Evolutionary conservation across 805 yeast genomes (phyloP).

Genomic region (Groenewaldozyma tartarivorans): DNA sequence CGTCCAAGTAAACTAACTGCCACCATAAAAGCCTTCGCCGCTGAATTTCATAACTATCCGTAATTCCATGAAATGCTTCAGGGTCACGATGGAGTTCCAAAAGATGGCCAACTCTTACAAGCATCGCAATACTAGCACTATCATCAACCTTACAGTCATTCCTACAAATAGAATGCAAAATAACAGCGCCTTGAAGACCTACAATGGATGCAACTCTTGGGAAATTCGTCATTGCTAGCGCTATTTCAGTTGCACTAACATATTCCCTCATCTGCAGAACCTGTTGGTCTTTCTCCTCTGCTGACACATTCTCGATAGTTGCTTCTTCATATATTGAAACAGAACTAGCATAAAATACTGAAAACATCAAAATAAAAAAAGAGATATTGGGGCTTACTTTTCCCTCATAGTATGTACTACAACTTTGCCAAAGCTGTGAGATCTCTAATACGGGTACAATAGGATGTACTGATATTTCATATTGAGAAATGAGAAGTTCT

Average conservation of each 20-base stretch:
- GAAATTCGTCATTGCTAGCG: constrained; percentile 7
- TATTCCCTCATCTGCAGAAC: constrained; percentile 3
- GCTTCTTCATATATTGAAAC: constrained; percentile 9
- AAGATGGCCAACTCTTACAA: constrained; percentile 8
- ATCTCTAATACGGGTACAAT: constrained; percentile 8
- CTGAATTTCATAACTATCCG: constrained; percentile 2
- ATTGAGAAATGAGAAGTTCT: constrained; percentile 7
- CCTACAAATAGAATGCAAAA: constrained; percentile 8
- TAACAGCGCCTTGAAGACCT: constrained; percentile 6
- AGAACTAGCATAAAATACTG: constrained; percentile 7
- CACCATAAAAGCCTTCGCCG: constrained; percentile 9
- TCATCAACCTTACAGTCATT: constrained; percentile 10
- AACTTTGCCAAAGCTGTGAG: too few species aligned
- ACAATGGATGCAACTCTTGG: constrained; percentile 7
- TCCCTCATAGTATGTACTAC: constrained; percentile 3
- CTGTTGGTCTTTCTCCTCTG: constrained; percentile 1
- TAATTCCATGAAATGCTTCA: not conserved
- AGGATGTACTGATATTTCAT: constrained; percentile 8
- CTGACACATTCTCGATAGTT: not conserved
- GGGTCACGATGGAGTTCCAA: constrained; percentile 9
- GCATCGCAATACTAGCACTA: constrained; percentile 7
- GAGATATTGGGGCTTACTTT: constrained; percentile 1
- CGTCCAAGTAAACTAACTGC: constrained; percentile 8
- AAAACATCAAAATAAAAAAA: constrained; percentile 6
- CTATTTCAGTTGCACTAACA: constrained; percentile 8